Base-by-base conservation (phyloP, 2,329 filamentous ascomycete genomes). In the Capronia coronata region DNA sequence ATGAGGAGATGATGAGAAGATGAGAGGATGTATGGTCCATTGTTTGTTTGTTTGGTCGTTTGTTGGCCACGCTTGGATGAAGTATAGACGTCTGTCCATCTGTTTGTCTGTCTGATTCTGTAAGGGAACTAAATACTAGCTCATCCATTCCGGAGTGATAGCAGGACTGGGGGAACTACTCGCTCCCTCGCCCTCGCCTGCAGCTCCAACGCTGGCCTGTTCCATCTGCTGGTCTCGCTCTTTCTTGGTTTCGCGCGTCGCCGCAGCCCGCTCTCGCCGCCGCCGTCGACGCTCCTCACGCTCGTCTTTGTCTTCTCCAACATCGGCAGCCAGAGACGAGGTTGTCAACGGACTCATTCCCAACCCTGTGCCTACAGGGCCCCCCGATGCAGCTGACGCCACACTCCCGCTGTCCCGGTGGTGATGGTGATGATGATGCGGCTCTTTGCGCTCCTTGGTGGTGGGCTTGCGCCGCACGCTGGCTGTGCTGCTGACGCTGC, bases 401-500 rank as follows among this genome's bases (percentile, higher is more conserved):
- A n/a, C n/a, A n/a, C n/a, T n/a, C n/a, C n/a, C n/a, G n/a, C 32
- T 27, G 22, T 37, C 44, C 9, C 44, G 34, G 18, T 46, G 32
- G 18, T 37, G n/a, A 4, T 30, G 37, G 21, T 41, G 35, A 21
- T 46, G 32, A 21, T 37, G n/a, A 4, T 30, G 37, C n/a, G 35
- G 35, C 21, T 50, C 40, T 13, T 23, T 41, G 22, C 41, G 25
- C 1, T 48, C 49, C 34, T 19, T 37, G 9, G 35, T 22, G n/a
- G 7, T 3, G 9, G 51, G n/a, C 41, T 58, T 58, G 10, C 56
- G 48, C 10, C 56, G 27, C 21, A 48, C 44, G 19, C 56, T 57
- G 10, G 56, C 53, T 18, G 56, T 56, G 49, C 53, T 59, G 45
- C 49, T 55, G 2, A 59, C 58, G 30, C 57, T 59, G 48, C 58